phyloP scores from a whole-genome alignment of 2,329 filamentous ascomycete species.

The Aspergillus pseudoterreus region DNA sequence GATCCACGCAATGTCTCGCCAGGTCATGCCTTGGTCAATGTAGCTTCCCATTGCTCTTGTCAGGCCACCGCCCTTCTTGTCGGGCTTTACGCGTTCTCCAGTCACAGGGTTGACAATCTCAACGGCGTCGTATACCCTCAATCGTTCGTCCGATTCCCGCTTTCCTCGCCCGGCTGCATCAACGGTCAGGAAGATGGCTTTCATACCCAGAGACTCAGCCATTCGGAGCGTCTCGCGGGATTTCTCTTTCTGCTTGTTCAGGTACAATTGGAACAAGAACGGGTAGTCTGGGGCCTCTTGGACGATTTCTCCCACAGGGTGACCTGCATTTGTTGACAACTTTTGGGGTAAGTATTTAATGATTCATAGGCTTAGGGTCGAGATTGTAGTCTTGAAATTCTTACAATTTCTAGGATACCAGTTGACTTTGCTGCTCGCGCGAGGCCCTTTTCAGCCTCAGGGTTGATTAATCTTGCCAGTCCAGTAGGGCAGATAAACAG shows the following conservation, averaged over 20 bases:
- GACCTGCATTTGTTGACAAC: slow-evolving; percentile 81
- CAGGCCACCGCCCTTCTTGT: background rate
- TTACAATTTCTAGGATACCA: slow-evolving; percentile 47
- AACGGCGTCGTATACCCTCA: slow-evolving; percentile 3
- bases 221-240: slow-evolving; percentile 69
- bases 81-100: slow-evolving; percentile 6
- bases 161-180: slow-evolving; percentile 89
- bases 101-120: slow-evolving; percentile 5
- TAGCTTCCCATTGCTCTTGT: background rate
- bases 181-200: slow-evolving; percentile 80
- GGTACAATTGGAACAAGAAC: slow-evolving; percentile 95
- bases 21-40: background rate
- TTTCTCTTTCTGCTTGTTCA: slow-evolving; percentile 75
- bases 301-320: slow-evolving; percentile 83
- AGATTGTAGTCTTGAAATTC: slow-evolving; percentile 28
- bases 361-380: background rate
- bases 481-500: slow-evolving; percentile 81
- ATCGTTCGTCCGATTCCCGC: slow-evolving; percentile 38
- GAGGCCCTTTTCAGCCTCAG: slow-evolving; percentile 68
- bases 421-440: slow-evolving; percentile 57
- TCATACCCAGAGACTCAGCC: slow-evolving; percentile 71
- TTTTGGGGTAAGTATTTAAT: slow-evolving; percentile 45
- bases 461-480: slow-evolving; percentile 79
- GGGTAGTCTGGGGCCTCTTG: slow-evolving; percentile 65
- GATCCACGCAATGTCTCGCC: background rate